Base-by-base conservation (phyloP, 139 green algal species). In the Picochlorum sp. region DNA sequence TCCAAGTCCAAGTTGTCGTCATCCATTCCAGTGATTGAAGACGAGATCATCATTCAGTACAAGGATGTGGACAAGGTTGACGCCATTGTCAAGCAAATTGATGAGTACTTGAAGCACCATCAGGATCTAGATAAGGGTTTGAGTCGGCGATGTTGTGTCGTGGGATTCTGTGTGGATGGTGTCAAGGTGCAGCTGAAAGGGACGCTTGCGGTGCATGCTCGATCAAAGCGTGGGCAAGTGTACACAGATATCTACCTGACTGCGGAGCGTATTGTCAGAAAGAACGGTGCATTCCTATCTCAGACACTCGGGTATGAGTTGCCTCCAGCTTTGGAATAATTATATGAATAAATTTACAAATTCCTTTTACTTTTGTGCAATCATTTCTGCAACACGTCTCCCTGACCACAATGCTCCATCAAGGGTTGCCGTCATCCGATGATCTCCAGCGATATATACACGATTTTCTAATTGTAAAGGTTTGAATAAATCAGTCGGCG, bases 371-470 rank as follows among this genome's bases (percentile, higher is more conserved):
- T 10, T 65, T 61, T 16, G 32, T 49, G 23, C 90, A 41, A 95
- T 60, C 4, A 84, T 84, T 67, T 95, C 87, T 4, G 88, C 90
- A 3, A 86, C 88, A n/a, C 84, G 57, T 38, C 82, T 57, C 3
- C 88, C 90, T 14, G 72, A 86, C 64, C 69, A 69, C 32, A 97
- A 72, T 6, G 88, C 89, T 0, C 89, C 89, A 37, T 97, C 88
- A n/a, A 97, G 77, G 0, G 94, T 98, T 46, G 92, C 84, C n/a
- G 69, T 73, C 62, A 84, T 81, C 9, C 89, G 58, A 74, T 97
- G 89, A 75, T 99, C 94, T 8, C 94, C 90, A 60, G 80, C 89
- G 16, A 94, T 85, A 49, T 78, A 95, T 34, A 95, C 50, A 3
- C 81, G 73, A 13, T 66, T 67, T 20, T 75, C 83, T 7, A 94